Conservation (phyloP, 306 rosid species). For the Pterocarpus santalinus region DNA sequence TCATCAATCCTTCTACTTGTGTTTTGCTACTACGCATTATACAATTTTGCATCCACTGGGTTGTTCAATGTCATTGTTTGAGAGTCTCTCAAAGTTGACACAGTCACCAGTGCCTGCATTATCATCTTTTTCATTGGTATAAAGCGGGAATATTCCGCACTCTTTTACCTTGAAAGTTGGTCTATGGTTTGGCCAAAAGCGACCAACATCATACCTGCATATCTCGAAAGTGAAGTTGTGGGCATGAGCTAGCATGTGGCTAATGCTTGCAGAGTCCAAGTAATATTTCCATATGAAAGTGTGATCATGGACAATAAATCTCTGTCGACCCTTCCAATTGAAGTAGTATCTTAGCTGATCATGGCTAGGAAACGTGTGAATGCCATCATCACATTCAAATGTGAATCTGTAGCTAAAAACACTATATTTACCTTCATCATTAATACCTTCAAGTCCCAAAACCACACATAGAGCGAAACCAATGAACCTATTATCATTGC, state of each 20-base stretch:
- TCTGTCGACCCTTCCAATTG: constrained; percentile 21
- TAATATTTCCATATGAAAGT: constrained; percentile 38
- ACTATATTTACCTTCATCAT: neutral
- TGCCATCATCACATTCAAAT: constrained; percentile 8
- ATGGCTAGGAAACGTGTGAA: constrained; percentile 1
- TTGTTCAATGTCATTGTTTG: neutral
- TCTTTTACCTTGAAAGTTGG: constrained; percentile 17
- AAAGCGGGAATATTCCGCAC: constrained; percentile 29
- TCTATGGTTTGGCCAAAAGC: neutral
- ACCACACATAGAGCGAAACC: constrained; percentile 25
- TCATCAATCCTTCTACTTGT: too few species aligned
- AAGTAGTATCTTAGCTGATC: neutral
- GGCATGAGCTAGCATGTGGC: constrained; percentile 7
- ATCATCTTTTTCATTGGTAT: neutral
- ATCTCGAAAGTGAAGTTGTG: constrained; percentile 30
- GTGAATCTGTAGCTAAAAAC: constrained; percentile 20
- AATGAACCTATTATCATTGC: neutral
- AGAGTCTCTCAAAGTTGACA: neutral
- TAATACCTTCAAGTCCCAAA: constrained; percentile 11
- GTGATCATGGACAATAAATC: constrained; percentile 22
- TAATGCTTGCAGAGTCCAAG: neutral
- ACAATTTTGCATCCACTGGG: neutral
- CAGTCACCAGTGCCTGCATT: neutral
- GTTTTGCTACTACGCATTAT: too few species aligned
- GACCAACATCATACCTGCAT: neutral